Evolutionary conservation across 2,329 filamentous ascomycete species (phyloP).

Genomic region (Nemania sp.): DNA sequence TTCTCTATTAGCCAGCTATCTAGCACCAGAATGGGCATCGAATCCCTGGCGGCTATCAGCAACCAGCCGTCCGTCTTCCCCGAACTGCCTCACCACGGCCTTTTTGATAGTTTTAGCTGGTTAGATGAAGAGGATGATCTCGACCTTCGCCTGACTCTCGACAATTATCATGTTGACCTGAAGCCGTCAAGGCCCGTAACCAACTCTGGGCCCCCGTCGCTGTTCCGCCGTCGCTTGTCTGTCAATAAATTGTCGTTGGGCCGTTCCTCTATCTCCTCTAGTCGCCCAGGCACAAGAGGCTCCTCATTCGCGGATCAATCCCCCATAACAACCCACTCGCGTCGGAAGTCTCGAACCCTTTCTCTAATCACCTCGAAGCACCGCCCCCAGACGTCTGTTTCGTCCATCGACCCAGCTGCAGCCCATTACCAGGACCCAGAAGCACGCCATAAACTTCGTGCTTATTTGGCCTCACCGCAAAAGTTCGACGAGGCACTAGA

Average conservation of each 20-base stretch:
- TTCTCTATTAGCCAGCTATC: not conserved
- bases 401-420: constrained; percentile 75
- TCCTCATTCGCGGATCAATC: constrained; percentile 50
- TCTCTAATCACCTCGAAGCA: constrained; percentile 66
- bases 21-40: constrained; percentile 46
- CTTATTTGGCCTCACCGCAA: constrained; percentile 88
- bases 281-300: constrained; percentile 61
- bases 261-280: constrained; percentile 64
- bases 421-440: constrained; percentile 92
- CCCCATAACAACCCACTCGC: constrained; percentile 54
- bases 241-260: constrained; percentile 74
- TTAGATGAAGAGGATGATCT: constrained; percentile 78
- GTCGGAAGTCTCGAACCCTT: constrained; percentile 66
- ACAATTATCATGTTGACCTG: constrained; percentile 76
- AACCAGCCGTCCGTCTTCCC: constrained; percentile 41
- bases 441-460: constrained; percentile 84
- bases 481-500: constrained; percentile 97
- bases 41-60: constrained; percentile 46
- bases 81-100: constrained; percentile 61
- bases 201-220: constrained; percentile 64
- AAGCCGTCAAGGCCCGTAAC: constrained; percentile 62
- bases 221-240: constrained; percentile 77
- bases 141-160: constrained; percentile 73
- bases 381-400: constrained; percentile 57
- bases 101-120: constrained; percentile 79